Base-by-base conservation (phyloP, 768 basidiomycete species). In the Phlebiopsis flavidoalba region DNA sequence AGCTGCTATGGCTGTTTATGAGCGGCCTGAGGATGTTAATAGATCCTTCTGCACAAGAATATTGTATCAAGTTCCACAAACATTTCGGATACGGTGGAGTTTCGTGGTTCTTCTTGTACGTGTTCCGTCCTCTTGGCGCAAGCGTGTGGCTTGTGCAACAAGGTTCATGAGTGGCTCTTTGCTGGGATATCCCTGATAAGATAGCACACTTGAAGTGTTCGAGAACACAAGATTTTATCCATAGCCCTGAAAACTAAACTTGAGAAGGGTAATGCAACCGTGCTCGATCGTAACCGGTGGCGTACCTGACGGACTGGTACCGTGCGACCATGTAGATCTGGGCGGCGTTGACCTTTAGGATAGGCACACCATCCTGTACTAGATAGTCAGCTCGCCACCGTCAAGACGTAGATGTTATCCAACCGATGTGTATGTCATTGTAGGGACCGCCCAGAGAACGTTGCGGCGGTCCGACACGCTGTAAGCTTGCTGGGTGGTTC, bases 11-110 rank as follows among this genome's bases (percentile, higher is more conserved):
- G 79, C 77, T n/a, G 33, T 74, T 74, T 51, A 84, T 84, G 46
- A 83, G n/a, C 74, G 8, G 81, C 81, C 83, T 84, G 62, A 40
- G 59, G 45, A 56, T 37, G 56, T 60, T 55, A 62, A 56, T 63
- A n/a, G 33, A 53, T 33, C 6, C 26, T n/a, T n/a, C n/a, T 64
- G 26, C 17, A 15, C 55, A 36, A n/a, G n/a, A n/a, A n/a, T 24
- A 47, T 43, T 49, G 40, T 14, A 43, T 43, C 26, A 43, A 8
- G 40, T 43, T 17, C 43, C 10, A 67, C 83, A 63, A 69, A 91
- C 91, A 75, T 89, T 89, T 53, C 92, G 88, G n/a, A 72, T 96
- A 96, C 0, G n/a, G 92, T 92, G 51, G n/a, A 83, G 71, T 72
- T 91, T 93, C 56, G 79, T 87, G 0, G 89, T 83, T 62, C n/a